A percentile compares a stretch with the other conserved stretches of the same genome.
Evolutionary conservation across 495 filamentous ascomycete species (phyloP).

Genomic region (Penicillium canescens): DNA sequence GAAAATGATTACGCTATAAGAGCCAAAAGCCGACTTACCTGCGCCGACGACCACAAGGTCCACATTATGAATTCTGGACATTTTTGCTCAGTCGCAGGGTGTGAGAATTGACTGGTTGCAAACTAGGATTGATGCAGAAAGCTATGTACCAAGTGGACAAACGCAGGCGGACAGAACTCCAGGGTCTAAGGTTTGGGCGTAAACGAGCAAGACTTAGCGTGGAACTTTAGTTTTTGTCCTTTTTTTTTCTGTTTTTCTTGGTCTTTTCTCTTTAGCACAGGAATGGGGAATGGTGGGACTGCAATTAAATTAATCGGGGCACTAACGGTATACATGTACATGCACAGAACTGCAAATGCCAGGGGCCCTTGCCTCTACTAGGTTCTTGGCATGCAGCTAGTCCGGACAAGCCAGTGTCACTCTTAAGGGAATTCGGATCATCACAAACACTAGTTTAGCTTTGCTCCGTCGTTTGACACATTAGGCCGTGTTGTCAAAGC

Average conservation of each 20-base stretch:
- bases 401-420: not conserved
- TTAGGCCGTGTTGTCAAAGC: conserved; percentile 4
- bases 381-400: conserved; percentile 3
- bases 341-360: too few relatives aligned
- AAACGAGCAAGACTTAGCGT: not conserved
- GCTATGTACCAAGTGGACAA: conserved; percentile 8
- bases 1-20: not conserved
- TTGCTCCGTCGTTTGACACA: conserved; percentile 4
- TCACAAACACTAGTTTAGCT: not conserved
- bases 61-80: conserved; percentile 21
- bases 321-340: too few relatives aligned
- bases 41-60: conserved; percentile 47
- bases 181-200: not conserved
- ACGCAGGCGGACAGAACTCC: not conserved
- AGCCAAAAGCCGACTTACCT: conserved; percentile 28
- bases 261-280: too few relatives aligned
- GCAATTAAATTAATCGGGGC: too few relatives aligned
- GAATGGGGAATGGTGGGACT: too few relatives aligned
- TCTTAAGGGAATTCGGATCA: not conserved
- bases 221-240: not conserved
- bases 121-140: conserved; percentile 1
- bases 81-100: not conserved
- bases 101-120: not conserved
- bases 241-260: not conserved
- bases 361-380: not conserved